Evolutionary conservation across 2,329 filamentous ascomycete species (phyloP).

Genomic region (Fusarium pseudocircinatum): DNA sequence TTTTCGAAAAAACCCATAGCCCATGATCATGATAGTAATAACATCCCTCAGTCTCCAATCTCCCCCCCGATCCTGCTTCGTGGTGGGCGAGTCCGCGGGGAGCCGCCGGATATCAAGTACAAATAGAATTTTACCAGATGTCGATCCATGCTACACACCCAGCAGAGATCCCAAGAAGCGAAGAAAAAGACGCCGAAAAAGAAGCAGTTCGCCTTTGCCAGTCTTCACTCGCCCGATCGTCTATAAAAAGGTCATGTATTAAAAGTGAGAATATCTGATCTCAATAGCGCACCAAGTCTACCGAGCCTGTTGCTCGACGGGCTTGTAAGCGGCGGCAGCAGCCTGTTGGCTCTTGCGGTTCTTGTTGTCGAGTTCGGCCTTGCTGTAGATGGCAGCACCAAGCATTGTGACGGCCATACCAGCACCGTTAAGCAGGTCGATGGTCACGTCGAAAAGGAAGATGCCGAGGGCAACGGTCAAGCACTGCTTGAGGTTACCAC

Average conservation of each 20-base stretch:
- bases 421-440: conserved; percentile 63
- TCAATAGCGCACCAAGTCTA: conserved; percentile 21
- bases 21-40: conserved; percentile 43
- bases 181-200: conserved; percentile 30
- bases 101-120: conserved; percentile 27
- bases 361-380: conserved; percentile 64
- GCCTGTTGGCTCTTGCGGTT: conserved; percentile 41
- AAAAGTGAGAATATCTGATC: conserved; percentile 34
- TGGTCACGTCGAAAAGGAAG: conserved; percentile 60
- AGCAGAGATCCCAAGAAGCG: conserved; percentile 16
- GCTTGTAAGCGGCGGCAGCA: conserved; percentile 49
- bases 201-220: conserved; percentile 22
- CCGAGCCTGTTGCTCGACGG: conserved; percentile 47
- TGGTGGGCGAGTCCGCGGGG: conserved; percentile 9
- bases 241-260: conserved; percentile 43
- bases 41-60: conserved; percentile 28
- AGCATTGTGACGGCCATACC: conserved; percentile 65
- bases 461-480: conserved; percentile 65
- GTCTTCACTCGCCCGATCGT: conserved; percentile 32
- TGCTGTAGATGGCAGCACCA: conserved; percentile 67
- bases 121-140: conserved; percentile 25
- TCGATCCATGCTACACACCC: conserved; percentile 4
- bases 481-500: conserved; percentile 68
- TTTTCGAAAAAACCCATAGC: conserved; percentile 39
- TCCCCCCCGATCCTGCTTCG: conserved; percentile 11